These are phyloP conservation scores for Plasmodium gonderi DNA, from an alignment of 169 alveolate genomes.

Conservation along the genomic window DNA sequence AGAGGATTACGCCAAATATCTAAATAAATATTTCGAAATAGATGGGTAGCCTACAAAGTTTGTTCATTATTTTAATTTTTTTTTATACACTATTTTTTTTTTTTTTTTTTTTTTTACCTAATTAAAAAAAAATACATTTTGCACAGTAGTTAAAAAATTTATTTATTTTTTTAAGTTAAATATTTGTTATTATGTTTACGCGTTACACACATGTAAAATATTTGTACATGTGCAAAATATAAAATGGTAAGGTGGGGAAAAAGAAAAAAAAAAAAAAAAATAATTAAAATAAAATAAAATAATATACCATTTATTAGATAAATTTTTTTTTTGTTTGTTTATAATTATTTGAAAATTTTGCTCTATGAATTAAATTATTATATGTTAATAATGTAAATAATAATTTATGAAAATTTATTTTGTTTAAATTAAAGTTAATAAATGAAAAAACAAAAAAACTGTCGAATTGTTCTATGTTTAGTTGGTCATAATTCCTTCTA, in stretches of 20 bases:
- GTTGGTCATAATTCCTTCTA: conserved; percentile 24
- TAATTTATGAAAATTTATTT: conserved; percentile 73
- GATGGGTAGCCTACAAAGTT: background rate
- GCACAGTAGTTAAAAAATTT: background rate
- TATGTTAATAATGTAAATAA: conserved; percentile 43
- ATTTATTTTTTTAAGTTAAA: conserved; percentile 7
- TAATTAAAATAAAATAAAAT: background rate
- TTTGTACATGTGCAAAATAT: background rate
- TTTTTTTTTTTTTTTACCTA: background rate
- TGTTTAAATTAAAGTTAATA: conserved; percentile 39
- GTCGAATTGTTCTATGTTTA: conserved; percentile 15
- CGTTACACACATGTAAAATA: background rate
- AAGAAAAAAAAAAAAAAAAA: too few relatives aligned
- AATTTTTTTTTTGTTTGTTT: conserved; percentile 59
- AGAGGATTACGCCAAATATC: conserved; percentile 71
- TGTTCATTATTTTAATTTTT: background rate
- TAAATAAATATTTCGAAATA: conserved; percentile 67
- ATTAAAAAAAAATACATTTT: background rate
- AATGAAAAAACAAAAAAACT: conserved; percentile 67
- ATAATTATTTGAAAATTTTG: conserved; percentile 9
- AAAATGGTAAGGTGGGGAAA: background rate
- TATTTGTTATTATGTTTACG: background rate
- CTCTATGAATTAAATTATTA: conserved; percentile 13
- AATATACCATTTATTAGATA: conserved; percentile 23
- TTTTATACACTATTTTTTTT: background rate